These are phyloP conservation scores for Funneliformis geosporum DNA, from an alignment of 192 early-diverging fungal genomes.

Conservation along the genomic window DNA sequence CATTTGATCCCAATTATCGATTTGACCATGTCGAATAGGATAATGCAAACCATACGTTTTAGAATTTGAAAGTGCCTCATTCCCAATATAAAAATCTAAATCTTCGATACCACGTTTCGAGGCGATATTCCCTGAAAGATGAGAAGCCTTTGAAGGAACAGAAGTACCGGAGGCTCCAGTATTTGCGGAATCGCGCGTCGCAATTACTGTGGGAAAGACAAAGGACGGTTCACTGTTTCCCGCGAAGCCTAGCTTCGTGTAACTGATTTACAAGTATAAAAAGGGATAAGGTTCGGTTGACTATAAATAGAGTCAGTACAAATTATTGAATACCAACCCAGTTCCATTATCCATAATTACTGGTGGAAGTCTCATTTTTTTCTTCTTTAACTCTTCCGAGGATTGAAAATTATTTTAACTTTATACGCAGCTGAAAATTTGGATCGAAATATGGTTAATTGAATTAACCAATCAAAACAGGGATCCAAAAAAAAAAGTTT, in stretches of 20 bases:
- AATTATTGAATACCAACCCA: constrained; percentile 60
- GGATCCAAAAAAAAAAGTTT: too few relatives aligned
- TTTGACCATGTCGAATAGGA: constrained; percentile 96
- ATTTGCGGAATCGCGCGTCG: constrained; percentile 64
- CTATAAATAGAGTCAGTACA: background rate
- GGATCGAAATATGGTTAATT: too few relatives aligned
- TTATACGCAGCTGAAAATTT: too few relatives aligned
- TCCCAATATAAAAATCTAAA: constrained; percentile 95
- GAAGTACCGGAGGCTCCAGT: constrained; percentile 47
- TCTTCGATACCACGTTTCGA: constrained; percentile 97
- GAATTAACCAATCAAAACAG: too few relatives aligned
- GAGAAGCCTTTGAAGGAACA: constrained; percentile 57
- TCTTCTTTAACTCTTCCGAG: background rate
- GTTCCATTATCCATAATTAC: constrained; percentile 99
- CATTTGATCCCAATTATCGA: constrained; percentile 99
- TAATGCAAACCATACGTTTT: constrained; percentile 89
- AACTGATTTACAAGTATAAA: constrained; percentile 48
- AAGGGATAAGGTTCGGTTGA: background rate
- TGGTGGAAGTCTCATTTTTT: constrained; percentile 62
- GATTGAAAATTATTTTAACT: too few relatives aligned
- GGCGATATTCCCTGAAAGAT: constrained; percentile 72
- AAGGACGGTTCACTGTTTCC: constrained; percentile 97
- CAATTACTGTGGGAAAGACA: constrained; percentile 95
- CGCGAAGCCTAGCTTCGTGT: constrained; percentile 97
- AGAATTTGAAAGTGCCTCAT: constrained; percentile 88